These are phyloP conservation scores for Coprinopsis strossmayeri DNA, from an alignment of 768 basidiomycete genomes.

Conservation along the genomic window DNA sequence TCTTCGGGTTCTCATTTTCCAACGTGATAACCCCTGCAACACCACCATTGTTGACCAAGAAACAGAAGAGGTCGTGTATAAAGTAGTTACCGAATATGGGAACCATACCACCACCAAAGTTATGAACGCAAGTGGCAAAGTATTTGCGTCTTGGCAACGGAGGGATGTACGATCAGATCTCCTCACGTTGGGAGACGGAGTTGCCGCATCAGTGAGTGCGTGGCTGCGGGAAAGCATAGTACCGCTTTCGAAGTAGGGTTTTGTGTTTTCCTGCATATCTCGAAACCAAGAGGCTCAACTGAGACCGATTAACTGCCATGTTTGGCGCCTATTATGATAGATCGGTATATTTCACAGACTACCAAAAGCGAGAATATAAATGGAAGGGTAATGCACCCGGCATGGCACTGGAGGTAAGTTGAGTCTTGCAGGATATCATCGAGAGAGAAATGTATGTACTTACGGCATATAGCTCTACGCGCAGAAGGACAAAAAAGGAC, in stretches of 20 bases:
- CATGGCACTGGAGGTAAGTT: constrained; percentile 25
- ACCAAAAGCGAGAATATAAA: constrained; percentile 26
- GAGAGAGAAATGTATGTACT: no score
- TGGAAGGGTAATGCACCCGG: constrained; percentile 36
- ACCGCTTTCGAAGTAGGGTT: constrained; percentile 32
- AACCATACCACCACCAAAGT: constrained; percentile 25
- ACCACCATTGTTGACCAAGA: constrained; percentile 26
- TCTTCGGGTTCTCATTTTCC: constrained; percentile 22
- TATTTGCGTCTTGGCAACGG: constrained; percentile 33
- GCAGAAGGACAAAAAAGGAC: constrained; percentile 24
- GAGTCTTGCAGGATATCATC: no score
- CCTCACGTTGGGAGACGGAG: constrained; percentile 27
- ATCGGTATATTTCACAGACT: constrained; percentile 29
- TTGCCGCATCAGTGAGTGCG: constrained; percentile 24
- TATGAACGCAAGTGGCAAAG: constrained; percentile 23
- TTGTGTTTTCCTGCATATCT: not conserved
- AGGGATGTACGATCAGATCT: constrained; percentile 29
- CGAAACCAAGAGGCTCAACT: not conserved
- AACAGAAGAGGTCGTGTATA: constrained; percentile 27
- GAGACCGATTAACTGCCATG: not conserved
- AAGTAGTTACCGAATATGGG: constrained; percentile 27
- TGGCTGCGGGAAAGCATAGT: constrained; percentile 35
- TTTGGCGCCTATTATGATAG: no score
- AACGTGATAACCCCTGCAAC: constrained; percentile 37
- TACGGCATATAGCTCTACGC: constrained; percentile 33